Conservation (phyloP, 2,329 filamentous ascomycete genomes). For the Alternaria arbusti region DNA sequence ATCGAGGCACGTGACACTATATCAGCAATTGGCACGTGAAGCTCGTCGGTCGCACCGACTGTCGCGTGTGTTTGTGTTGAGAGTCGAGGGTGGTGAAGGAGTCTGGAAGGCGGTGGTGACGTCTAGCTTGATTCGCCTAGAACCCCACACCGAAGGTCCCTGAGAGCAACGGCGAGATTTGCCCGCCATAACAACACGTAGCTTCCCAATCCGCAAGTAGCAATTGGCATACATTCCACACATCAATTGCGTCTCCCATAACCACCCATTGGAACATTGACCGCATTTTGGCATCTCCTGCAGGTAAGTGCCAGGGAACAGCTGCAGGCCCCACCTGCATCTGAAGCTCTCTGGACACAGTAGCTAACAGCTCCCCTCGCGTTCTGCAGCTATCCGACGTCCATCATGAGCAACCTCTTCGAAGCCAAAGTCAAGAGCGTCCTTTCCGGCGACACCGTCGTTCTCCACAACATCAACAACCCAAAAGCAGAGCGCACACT, state of each 20-base stretch:
- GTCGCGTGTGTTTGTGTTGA: neutral
- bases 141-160: conserved; percentile 19
- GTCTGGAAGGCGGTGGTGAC: conserved; percentile 8
- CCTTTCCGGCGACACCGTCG: conserved; percentile 88
- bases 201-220: conserved; percentile 10
- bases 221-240: conserved; percentile 3
- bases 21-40: neutral
- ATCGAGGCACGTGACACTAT: neutral
- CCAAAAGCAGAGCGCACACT: conserved; percentile 82
- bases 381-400: conserved; percentile 19
- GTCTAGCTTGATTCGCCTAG: conserved; percentile 16
- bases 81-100: neutral
- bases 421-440: conserved; percentile 80
- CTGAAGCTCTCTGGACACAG: conserved; percentile 28
- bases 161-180: conserved; percentile 18
- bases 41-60: neutral
- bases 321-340: conserved; percentile 8
- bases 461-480: conserved; percentile 82
- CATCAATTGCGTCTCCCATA: conserved; percentile 15
- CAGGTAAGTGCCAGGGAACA: conserved; percentile 7
- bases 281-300: conserved; percentile 9
- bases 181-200: conserved; percentile 19
- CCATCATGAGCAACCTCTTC: conserved; percentile 42
- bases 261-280: neutral
- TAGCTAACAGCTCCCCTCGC: conserved; percentile 30